phyloP scores from a whole-genome alignment of 2,329 filamentous ascomycete genomes.

The Akanthomyces lecanii region DNA sequence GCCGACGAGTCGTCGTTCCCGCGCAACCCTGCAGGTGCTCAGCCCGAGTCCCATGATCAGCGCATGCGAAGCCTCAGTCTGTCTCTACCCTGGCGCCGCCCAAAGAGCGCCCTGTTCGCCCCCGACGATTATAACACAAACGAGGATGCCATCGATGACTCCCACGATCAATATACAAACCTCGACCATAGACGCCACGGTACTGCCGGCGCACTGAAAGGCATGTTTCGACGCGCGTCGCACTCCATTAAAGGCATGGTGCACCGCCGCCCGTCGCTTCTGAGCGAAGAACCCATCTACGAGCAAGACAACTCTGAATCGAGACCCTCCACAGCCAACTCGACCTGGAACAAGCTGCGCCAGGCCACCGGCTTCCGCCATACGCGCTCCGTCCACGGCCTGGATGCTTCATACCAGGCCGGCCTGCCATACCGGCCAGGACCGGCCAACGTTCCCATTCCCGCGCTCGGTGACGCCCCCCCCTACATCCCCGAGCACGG shows the following conservation, averaged over 20 bases:
- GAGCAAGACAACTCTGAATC: conserved; percentile 25
- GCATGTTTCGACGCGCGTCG: conserved; percentile 53
- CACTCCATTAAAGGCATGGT: conserved; percentile 51
- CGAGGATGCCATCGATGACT: conserved; percentile 32
- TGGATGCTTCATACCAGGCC: conserved; percentile 30
- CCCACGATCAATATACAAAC: conserved; percentile 15
- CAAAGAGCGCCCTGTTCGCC: conserved; percentile 39
- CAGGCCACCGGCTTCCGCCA: conserved; percentile 50
- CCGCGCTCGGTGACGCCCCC: conserved; percentile 49
- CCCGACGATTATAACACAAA: conserved; percentile 30
- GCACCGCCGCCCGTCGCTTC: conserved; percentile 43
- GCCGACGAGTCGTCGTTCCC: background rate
- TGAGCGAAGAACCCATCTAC: conserved; percentile 28
- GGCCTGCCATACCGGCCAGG: conserved; percentile 26
- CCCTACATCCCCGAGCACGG: conserved; percentile 57
- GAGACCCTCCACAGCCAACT: conserved; percentile 45
- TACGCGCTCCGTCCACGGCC: conserved; percentile 42
- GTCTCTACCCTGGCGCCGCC: conserved; percentile 46
- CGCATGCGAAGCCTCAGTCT: conserved; percentile 47
- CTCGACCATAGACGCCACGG: conserved; percentile 24
- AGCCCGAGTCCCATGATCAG: conserved; percentile 29
- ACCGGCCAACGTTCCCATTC: conserved; percentile 36
- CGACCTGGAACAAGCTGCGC: conserved; percentile 48
- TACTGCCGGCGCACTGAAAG: conserved; percentile 39
- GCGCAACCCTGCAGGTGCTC: conserved; percentile 1